Conservation (phyloP, 257 asterid genomes). For the Primulina huaijiensis region DNA sequence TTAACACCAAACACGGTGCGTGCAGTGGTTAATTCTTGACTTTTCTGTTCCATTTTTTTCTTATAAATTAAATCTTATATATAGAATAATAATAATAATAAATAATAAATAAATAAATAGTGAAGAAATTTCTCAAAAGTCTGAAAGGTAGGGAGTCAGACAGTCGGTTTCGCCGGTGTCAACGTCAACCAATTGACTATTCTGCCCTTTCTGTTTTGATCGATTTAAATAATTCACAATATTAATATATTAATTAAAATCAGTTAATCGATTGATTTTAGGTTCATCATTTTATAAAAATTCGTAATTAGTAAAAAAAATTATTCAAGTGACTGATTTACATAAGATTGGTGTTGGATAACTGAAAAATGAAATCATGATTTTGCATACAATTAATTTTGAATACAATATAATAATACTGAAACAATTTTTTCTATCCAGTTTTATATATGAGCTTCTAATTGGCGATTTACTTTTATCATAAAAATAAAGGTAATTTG, state of each 20-base stretch:
- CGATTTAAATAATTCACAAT: too few species aligned
- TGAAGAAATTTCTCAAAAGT: not conserved
- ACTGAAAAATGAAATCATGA: too few species aligned
- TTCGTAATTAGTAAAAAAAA: too few species aligned
- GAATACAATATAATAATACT: too few species aligned
- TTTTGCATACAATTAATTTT: too few species aligned
- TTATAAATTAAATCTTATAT: not conserved
- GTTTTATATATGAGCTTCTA: not conserved
- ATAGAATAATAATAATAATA: too few species aligned
- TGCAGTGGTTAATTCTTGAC: conserved; percentile 41
- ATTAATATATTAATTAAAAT: too few species aligned
- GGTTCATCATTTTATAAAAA: too few species aligned
- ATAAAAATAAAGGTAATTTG: not conserved
- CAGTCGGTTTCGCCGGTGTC: not conserved
- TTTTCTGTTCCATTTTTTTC: conserved; percentile 18
- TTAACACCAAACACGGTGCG: conserved; percentile 45
- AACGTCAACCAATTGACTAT: not conserved
- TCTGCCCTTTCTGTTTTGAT: not conserved
- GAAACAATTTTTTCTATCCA: not conserved
- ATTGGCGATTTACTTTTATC: conserved; percentile 7
- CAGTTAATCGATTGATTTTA: too few species aligned
- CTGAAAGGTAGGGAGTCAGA: not conserved
- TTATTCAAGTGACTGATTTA: too few species aligned
- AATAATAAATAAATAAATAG: not conserved
- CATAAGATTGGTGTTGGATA: too few species aligned